Evolutionary conservation across 2,329 filamentous ascomycete genomes (phyloP).

Genomic region (Ceratocystis destructans): DNA sequence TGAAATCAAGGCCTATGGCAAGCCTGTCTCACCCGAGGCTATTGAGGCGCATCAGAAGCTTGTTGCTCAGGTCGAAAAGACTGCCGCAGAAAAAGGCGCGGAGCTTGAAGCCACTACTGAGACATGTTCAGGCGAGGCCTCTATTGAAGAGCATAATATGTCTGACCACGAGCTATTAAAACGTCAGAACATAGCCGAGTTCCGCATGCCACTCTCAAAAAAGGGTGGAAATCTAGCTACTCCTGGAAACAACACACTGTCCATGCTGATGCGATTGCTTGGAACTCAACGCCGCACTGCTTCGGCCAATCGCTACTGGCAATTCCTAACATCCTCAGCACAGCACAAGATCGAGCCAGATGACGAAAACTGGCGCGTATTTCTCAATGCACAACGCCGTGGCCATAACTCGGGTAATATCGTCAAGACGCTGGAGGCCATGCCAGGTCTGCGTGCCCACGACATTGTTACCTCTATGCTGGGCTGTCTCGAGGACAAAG

Average conservation of each 20-base stretch:
- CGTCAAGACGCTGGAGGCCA: slow-evolving; percentile 42
- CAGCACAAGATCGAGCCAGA: slow-evolving; percentile 54
- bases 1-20: slow-evolving; percentile 13
- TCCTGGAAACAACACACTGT: slow-evolving; percentile 47
- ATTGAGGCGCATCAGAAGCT: slow-evolving; percentile 4
- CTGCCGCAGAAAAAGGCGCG: neutral
- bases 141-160: neutral
- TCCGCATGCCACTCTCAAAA: slow-evolving; percentile 1
- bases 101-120: neutral
- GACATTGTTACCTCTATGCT: slow-evolving; percentile 17
- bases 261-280: slow-evolving; percentile 53
- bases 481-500: slow-evolving; percentile 57
- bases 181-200: neutral
- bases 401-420: slow-evolving; percentile 52
- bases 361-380: slow-evolving; percentile 51
- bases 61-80: neutral
- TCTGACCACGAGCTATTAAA: neutral
- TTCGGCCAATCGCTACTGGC: slow-evolving; percentile 66
- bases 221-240: slow-evolving; percentile 25
- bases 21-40: slow-evolving; percentile 11
- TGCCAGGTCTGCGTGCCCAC: slow-evolving; percentile 32
- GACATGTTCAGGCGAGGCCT: neutral
- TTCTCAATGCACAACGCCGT: slow-evolving; percentile 52
- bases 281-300: slow-evolving; percentile 44
- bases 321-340: slow-evolving; percentile 42